phyloP scores from a whole-genome alignment of 192 early-diverging fungal species.

The Coemansia umbellata region DNA sequence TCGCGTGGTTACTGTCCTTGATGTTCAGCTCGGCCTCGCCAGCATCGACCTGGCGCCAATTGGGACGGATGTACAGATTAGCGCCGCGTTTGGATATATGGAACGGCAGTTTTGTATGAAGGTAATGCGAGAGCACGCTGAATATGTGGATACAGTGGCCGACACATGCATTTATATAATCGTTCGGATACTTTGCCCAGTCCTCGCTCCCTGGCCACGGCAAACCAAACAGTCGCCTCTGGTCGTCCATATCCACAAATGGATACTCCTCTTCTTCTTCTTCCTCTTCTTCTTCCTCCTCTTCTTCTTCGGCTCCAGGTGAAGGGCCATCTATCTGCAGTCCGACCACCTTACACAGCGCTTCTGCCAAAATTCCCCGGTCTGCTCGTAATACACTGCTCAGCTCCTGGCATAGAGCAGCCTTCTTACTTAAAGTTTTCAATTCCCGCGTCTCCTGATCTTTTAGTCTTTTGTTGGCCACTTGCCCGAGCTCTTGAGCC shows the following conservation, averaged over 20 bases:
- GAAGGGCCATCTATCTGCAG: slow-evolving; percentile 27
- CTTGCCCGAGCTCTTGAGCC: slow-evolving; percentile 4
- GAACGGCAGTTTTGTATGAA: slow-evolving; percentile 40
- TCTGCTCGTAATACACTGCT: slow-evolving; percentile 18
- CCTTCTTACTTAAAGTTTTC: slow-evolving; percentile 1
- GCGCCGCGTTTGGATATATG: slow-evolving; percentile 30
- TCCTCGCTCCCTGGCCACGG: slow-evolving; percentile 46
- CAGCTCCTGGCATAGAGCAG: slow-evolving; percentile 4
- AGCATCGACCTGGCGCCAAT: slow-evolving; percentile 30
- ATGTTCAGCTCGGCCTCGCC: slow-evolving; percentile 34
- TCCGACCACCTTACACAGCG: slow-evolving; percentile 42
- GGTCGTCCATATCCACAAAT: slow-evolving; percentile 21
- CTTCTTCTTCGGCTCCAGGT: background rate
- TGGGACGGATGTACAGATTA: slow-evolving; percentile 33
- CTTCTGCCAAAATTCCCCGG: slow-evolving; percentile 25
- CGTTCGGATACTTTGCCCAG: slow-evolving; percentile 46
- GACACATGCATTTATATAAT: slow-evolving; percentile 50
- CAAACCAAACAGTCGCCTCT: slow-evolving; percentile 36
- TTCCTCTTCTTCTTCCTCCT: slow-evolving; percentile 10
- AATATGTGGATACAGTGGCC: slow-evolving; percentile 41
- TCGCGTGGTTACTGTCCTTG: slow-evolving; percentile 12
- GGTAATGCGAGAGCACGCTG: slow-evolving; percentile 42
- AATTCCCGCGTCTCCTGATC: slow-evolving; percentile 1
- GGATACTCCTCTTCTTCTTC: slow-evolving; percentile 13
- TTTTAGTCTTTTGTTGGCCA: background rate